phyloP scores from a whole-genome alignment of 306 rosid species.

The Ormosia semicastrata region DNA sequence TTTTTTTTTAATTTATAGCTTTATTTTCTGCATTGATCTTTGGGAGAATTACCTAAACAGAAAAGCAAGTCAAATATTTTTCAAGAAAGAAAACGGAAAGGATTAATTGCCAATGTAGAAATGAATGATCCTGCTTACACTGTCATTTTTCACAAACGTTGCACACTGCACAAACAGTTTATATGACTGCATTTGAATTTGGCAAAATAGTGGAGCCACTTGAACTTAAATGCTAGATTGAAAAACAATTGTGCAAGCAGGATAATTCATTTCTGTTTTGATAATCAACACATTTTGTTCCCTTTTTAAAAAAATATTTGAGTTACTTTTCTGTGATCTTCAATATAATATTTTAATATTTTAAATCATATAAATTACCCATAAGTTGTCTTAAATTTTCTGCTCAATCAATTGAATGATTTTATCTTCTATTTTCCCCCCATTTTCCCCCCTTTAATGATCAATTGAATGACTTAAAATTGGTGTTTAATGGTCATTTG shows the following conservation, averaged over 20 bases:
- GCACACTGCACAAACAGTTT: neutral
- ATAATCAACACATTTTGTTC: neutral
- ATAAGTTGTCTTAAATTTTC: conserved; percentile 9
- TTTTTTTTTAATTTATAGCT: neutral
- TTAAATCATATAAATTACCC: neutral
- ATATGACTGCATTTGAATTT: neutral
- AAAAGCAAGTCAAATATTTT: neutral
- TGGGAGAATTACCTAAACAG: neutral
- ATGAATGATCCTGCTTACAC: neutral
- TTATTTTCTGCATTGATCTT: conserved; percentile 8
- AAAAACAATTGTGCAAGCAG: neutral
- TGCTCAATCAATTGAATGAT: conserved; percentile 24
- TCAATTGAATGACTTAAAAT: conserved; percentile 35
- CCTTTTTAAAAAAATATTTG: neutral
- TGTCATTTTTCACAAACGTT: neutral
- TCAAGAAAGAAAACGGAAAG: neutral
- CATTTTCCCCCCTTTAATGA: neutral
- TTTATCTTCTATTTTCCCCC: neutral
- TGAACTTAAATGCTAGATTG: neutral
- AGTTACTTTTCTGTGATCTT: neutral
- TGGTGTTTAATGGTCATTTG: conserved; percentile 39
- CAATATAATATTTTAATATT: neutral
- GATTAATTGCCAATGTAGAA: neutral
- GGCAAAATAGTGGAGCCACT: neutral
- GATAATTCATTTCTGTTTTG: neutral